Conservation (phyloP, 176 grass and related monocot genomes). For the Triticum aestivum region IWGSC_CS_RefSeq_v2.1 NC_057802.1:500645166-500645665, state of each 20-base stretch:
- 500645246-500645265: too few species aligned
- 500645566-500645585: slow-evolving; percentile 22
- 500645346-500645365: background rate
- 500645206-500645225: too few species aligned
- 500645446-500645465: slow-evolving; percentile 33
- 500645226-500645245: too few species aligned
- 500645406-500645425: slow-evolving; percentile 27
- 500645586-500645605: slow-evolving; percentile 13
- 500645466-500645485: slow-evolving; percentile 19
- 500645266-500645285: background rate
- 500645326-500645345: background rate
- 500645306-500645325: slow-evolving; percentile 26
- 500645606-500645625: background rate
- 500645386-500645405: background rate
- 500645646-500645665: background rate
- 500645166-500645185: background rate
- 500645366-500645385: background rate
- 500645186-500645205: too few species aligned
- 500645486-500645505: slow-evolving; percentile 7
- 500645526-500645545: background rate
- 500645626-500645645: background rate
- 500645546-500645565: slow-evolving; percentile 13
- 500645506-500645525: background rate
- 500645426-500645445: background rate
- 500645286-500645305: background rate